Base-by-base conservation (phyloP, 495 filamentous ascomycete genomes). In the Terfezia boudieri region DNA sequence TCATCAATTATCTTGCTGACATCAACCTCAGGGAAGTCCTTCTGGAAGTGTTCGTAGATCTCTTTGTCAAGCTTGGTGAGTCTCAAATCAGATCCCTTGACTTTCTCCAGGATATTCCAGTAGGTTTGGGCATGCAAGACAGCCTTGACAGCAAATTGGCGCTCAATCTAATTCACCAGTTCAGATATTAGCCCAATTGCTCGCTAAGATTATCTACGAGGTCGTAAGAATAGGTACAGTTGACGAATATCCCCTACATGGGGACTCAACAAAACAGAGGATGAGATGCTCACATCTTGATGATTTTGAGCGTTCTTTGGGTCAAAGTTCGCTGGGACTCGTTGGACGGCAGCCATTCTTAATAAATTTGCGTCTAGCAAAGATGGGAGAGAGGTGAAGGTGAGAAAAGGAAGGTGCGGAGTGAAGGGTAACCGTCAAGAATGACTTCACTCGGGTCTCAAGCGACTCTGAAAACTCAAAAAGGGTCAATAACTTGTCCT, bases 101-200 rank as follows among this genome's bases (percentile, higher is more conserved):
- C 76, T 66, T 82, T 84, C 68, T 96, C 82, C 59, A 99, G 81
- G 60, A 99, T 92, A 22, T 79, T 70, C 89, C 89, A 99, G 74
- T 95, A 99, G 50, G 88, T 95, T 66, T 81, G 77, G 70, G 96
- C 82, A 67, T 96, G 90, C 68, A 94, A 83, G 11, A 99, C 92
- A 50, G 79, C 84, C 74, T 96, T 96, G 61, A 99, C 90, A 37
- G 92, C 90, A 62, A 99, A 99, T 69, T 96, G 92, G 74, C 94
- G 95, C 76, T 99, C 90, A 66, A 98, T 94, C 86, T 98, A 6
- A 2, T 48, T 48, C 43, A 48, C 14, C 20, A n/a, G 14, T 14
- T 6, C 43, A n/a, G 14, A 20, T 48, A n/a, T 48, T 48, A 20
- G 14, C 43, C 43, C 20, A 14, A n/a, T 48, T 48, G 14, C 43